Evolutionary conservation across 2,329 filamentous ascomycete species (phyloP).

Genomic region (Endothia cerciana): DNA sequence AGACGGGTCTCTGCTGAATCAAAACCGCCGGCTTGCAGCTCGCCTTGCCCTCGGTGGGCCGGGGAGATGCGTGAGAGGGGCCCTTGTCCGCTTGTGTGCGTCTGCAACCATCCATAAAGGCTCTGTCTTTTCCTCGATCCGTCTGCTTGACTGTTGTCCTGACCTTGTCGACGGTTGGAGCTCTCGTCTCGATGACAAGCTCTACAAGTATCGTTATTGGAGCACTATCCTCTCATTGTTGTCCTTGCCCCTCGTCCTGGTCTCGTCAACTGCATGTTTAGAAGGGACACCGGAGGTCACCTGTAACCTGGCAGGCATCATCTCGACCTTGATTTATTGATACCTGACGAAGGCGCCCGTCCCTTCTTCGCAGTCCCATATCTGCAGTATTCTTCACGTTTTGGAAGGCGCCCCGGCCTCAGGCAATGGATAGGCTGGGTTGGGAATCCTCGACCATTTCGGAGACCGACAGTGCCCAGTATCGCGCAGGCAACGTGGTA

Average conservation of each 20-base stretch:
- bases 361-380: background rate
- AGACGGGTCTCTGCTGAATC: constrained; percentile 13
- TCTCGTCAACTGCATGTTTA: background rate
- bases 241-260: background rate
- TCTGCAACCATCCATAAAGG: constrained; percentile 22
- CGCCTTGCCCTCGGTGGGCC: constrained; percentile 9
- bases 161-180: constrained; percentile 1
- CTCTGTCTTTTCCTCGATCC: constrained; percentile 7
- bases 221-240: background rate
- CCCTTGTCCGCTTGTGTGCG: constrained; percentile 7
- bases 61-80: constrained; percentile 1
- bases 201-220: constrained; percentile 20
- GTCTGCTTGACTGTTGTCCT: constrained; percentile 8
- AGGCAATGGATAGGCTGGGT: background rate
- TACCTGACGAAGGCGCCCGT: background rate
- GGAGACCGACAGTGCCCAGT: background rate
- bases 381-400: background rate
- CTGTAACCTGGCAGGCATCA: background rate
- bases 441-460: background rate
- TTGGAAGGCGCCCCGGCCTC: background rate
- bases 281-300: background rate
- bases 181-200: constrained; percentile 2
- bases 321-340: background rate
- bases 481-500: background rate
- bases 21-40: constrained; percentile 14